Base-by-base conservation (phyloP, 2,329 filamentous ascomycete species). In the Ilyonectria mors-panacis region DNA sequence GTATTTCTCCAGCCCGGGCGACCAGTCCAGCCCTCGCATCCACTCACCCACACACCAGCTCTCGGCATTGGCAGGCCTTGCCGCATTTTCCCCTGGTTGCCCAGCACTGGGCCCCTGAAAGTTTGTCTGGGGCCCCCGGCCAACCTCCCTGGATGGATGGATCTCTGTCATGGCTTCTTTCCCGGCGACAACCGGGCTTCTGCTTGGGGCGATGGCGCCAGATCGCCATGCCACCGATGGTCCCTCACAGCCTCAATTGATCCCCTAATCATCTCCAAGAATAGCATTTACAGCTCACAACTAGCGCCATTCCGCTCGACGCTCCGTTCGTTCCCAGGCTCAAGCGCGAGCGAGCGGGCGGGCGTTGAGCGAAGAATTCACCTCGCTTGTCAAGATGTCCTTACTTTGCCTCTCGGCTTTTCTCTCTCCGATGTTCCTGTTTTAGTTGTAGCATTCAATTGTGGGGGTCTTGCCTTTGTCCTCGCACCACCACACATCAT, bases 171-270 rank as follows among this genome's bases (percentile, higher is more conserved):
- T 37, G 21, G 21, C 35, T 56, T 56, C 53, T 9, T 55, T 9
- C n/a, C n/a, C 56, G 56, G 63, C 68, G 61, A 58, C 60, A 44
- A 51, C 63, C 47, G 56, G 30, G 54, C 33, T 23, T 51, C 61
- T 57, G 30, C 13, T 48, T 23, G 63, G 39, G 28, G 39, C 63
- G 55, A 69, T 71, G 62, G 67, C 61, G 69, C 61, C 60, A 73
- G 73, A 75, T 75, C 71, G 65, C 73, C 66, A 74, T 67, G 58
- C 70, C 70, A 65, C 69, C 60, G 70, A 70, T 70, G 68, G 54
- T 64, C 37, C 56, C 33, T 73, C 73, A 75, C 73, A 75, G 73
- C 73, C 73, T 74, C 73, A 75, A 67, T 75, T 69, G 65, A 67
- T 69, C 50, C 54, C 69, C 63, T 64, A 67, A 64, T 61, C 54